Conservation (phyloP, 345 rosid species). For the Theobroma cacao region DNA sequence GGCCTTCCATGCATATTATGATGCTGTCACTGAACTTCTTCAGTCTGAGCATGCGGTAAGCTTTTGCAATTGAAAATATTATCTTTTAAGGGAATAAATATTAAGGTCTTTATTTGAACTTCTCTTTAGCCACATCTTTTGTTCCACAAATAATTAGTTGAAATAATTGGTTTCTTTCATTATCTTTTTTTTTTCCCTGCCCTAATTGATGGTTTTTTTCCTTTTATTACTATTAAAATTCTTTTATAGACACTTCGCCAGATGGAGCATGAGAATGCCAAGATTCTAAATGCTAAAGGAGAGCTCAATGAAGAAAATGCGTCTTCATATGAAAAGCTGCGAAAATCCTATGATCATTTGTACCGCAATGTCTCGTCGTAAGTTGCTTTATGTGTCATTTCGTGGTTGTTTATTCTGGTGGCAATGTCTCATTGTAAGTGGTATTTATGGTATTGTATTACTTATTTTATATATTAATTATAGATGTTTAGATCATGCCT, state of each 20-base stretch:
- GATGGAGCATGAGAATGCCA: constrained; percentile 96
- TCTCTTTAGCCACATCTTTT: background rate
- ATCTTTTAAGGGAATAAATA: background rate
- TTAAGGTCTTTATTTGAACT: background rate
- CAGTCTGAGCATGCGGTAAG: constrained; percentile 90
- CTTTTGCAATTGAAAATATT: constrained; percentile 11
- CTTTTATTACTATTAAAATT: constrained; percentile 8
- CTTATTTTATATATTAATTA: background rate
- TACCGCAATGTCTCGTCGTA: constrained; percentile 91
- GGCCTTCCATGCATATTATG: constrained; percentile 76
- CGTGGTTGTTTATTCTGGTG: constrained; percentile 11
- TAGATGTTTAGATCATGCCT: background rate
- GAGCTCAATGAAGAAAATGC: constrained; percentile 94
- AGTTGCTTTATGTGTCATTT: constrained; percentile 38
- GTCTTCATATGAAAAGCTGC: constrained; percentile 85
- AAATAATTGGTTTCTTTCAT: background rate
- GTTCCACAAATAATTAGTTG: background rate
- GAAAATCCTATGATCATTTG: constrained; percentile 91
- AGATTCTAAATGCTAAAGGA: constrained; percentile 90
- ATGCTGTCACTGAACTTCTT: constrained; percentile 81
- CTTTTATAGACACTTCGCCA: constrained; percentile 72
- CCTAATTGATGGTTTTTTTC: constrained; percentile 13
- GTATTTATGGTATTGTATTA: background rate
- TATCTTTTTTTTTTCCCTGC: background rate
- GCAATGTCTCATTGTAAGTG: no score